Base-by-base conservation (phyloP, 331 rosid genomes). In the Arachis monticola region DNA sequence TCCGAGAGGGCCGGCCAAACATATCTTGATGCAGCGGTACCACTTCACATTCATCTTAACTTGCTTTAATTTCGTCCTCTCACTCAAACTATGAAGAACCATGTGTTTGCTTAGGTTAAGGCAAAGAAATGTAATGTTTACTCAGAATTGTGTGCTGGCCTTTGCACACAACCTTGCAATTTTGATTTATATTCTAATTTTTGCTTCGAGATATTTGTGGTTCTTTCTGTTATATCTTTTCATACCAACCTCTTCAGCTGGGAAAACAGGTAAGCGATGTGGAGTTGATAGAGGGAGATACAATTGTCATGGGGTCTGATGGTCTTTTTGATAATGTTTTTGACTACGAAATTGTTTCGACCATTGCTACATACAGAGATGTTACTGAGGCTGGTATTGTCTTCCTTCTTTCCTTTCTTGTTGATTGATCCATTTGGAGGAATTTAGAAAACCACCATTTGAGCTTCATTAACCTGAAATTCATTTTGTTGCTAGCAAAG, bases 1-100 rank as follows among this genome's bases (percentile, higher is more conserved):
- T 95, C 97, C 68, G 86, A 85, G 85, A 72, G 64, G n/a, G 81
- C 78, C 63, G 91, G 97, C 77, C 99, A 95, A 80, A 92, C 97
- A 44, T 92, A 86, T 82, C 96, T 86, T 38, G 97, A 92, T 75
- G 99, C 98, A 30, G 75, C 14, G 92, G 98, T 93, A 89, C 69
- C 55, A 41, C 70, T 69, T 74, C 13, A 51, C 53, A 41, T 8
- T 30, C 40, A 31, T 65, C 45, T 50, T 66, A 63, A 41, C 69
- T 42, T 59, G 2, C 30, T 59, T 38, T 38, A 38, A 2, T 38
- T 38, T 57, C 55, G 27, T 46, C 57, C 14, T 12, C 7, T 51
- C 57, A 4, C 22, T 12, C 22, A 2, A 2, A 35, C 40, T 35
- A 35, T 3, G 66, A 31, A 4, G 67, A 44, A 6, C 66, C 31